Evolutionary conservation across 2,329 filamentous ascomycete genomes (phyloP).

Genomic region (Aspergillus aculeatus): DNA sequence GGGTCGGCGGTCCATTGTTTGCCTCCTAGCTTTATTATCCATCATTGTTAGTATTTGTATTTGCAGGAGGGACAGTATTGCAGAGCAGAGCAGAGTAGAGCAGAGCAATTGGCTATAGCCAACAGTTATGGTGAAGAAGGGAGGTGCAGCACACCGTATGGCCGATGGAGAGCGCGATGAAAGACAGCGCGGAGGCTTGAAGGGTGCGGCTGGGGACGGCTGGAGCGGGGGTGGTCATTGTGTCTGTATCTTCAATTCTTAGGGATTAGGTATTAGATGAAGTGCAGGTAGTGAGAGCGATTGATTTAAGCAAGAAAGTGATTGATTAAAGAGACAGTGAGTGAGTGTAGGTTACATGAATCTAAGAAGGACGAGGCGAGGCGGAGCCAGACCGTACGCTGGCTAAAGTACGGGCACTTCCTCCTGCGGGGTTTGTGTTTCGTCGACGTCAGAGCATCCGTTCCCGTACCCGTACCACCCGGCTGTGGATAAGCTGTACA

Average conservation of each 20-base stretch:
- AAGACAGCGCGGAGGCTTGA: neutral
- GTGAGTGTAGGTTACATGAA: too few species aligned
- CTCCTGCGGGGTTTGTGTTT: too few species aligned
- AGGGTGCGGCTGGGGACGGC: neutral
- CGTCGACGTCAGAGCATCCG: too few species aligned
- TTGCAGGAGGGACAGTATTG: too few species aligned
- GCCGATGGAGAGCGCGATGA: neutral
- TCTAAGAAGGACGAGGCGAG: too few species aligned
- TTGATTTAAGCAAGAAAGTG: neutral
- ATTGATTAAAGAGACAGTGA: too few species aligned
- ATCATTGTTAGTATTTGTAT: neutral
- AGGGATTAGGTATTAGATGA: neutral
- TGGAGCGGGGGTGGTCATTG: neutral
- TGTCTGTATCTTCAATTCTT: neutral
- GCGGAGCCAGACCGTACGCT: too few species aligned
- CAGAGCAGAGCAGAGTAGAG: too few species aligned
- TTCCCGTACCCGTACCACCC: too few species aligned
- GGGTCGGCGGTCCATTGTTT: slow-evolving; percentile 5
- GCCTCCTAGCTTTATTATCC: neutral
- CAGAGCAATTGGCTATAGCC: neutral
- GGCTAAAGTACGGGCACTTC: too few species aligned
- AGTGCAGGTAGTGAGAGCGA: too few species aligned
- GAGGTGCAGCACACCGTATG: neutral
- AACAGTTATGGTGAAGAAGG: neutral
- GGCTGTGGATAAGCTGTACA: too few species aligned